Evolutionary conservation across 495 filamentous ascomycete genomes (phyloP).

Genomic region (Tuber microsphaerosporum): DNA sequence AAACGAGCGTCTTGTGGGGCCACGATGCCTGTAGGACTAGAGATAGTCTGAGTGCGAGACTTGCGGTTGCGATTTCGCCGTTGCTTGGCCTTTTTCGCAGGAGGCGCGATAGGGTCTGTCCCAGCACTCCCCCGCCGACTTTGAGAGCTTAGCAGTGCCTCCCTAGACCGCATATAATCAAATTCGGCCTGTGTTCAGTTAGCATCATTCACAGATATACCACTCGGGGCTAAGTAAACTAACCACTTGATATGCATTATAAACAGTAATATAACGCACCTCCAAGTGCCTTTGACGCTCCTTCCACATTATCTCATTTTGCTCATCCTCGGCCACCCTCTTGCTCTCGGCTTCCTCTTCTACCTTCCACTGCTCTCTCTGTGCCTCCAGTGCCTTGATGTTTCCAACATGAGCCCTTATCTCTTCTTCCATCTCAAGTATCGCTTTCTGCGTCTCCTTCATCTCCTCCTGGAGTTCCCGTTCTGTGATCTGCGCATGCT

Average conservation of each 20-base stretch:
- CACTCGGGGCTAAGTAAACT: conserved; percentile 7
- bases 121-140: conserved; percentile 37
- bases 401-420: conserved; percentile 32
- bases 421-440: conserved; percentile 46
- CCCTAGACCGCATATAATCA: conserved; percentile 36
- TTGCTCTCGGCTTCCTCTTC: conserved; percentile 53
- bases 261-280: conserved; percentile 46
- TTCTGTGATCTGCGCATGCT: conserved; percentile 33
- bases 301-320: conserved; percentile 49
- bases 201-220: conserved; percentile 8
- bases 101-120: conserved; percentile 19
- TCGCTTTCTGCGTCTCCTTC: conserved; percentile 38
- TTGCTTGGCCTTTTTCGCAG: conserved; percentile 46
- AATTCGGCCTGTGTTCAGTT: conserved; percentile 30
- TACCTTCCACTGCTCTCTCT: conserved; percentile 45
- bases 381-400: conserved; percentile 31
- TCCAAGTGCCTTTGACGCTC: conserved; percentile 47
- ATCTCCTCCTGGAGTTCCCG: conserved; percentile 39
- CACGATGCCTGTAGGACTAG: conserved; percentile 23
- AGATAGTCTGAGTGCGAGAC: conserved; percentile 47
- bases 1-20: conserved; percentile 30
- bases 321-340: conserved; percentile 51
- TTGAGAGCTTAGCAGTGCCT: conserved; percentile 28
- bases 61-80: conserved; percentile 54
- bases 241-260: conserved; percentile 41